These are phyloP conservation scores for Massariosphaeria phaeospora DNA, from an alignment of 495 filamentous ascomycete genomes.

Conservation along the genomic window DNA sequence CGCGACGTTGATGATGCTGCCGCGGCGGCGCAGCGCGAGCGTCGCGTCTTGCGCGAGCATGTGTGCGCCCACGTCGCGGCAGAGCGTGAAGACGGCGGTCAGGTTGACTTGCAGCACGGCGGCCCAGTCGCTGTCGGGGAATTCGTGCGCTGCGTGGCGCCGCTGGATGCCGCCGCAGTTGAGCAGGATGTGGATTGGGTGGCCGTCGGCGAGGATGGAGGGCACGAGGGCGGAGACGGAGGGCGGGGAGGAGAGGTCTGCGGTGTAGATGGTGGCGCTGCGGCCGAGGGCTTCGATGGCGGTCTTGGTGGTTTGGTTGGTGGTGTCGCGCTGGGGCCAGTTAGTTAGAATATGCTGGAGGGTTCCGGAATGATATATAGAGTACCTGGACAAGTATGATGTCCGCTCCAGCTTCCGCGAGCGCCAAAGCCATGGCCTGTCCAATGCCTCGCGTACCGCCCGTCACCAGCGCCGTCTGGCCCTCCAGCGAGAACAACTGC, in stretches of 20 bases:
- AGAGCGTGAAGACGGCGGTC: conserved; percentile 73
- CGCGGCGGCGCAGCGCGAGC: conserved; percentile 53
- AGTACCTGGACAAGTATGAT: conserved; percentile 58
- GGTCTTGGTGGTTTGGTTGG: conserved; percentile 59
- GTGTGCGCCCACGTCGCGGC: conserved; percentile 79
- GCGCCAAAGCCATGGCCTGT: conserved; percentile 70
- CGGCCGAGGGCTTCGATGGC: conserved; percentile 62
- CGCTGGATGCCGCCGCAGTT: conserved; percentile 86
- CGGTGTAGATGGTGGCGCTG: conserved; percentile 61
- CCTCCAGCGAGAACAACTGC: conserved; percentile 44
- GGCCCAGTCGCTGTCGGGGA: conserved; percentile 79
- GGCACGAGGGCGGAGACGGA: conserved; percentile 61
- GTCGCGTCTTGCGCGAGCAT: conserved; percentile 60
- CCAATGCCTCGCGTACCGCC: conserved; percentile 88
- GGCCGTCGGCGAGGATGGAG: conserved; percentile 54
- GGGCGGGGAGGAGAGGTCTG: conserved; percentile 61
- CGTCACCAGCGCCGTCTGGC: conserved; percentile 77
- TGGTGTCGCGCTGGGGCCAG: conserved; percentile 55
- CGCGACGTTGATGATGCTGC: conserved; percentile 81
- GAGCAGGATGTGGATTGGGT: conserved; percentile 63
- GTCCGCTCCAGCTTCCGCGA: conserved; percentile 82
- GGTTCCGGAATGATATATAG: neutral
- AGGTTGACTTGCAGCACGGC: conserved; percentile 85
- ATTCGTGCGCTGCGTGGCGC: conserved; percentile 68
- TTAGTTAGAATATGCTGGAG: conserved; percentile 6